Conservation (phyloP, 1,284 basidiomycete genomes). For the Marasmius sp. region DNA sequence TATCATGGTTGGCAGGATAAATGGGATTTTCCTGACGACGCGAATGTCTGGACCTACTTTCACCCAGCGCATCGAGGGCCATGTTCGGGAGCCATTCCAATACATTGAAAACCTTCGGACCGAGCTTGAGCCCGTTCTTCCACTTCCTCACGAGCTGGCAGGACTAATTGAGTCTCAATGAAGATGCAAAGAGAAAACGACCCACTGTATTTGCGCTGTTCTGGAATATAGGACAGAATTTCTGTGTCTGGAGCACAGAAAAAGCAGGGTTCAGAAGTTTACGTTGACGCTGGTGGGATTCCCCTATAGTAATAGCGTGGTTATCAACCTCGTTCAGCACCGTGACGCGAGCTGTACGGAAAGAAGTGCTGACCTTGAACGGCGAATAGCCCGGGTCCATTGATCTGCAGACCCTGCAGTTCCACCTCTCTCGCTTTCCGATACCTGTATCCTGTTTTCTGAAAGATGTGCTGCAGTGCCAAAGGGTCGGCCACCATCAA, state of each 20-base stretch:
- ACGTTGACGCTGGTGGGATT: constrained; percentile 16
- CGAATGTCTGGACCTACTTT: constrained; percentile 1
- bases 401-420: neutral
- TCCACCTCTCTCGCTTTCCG: neutral
- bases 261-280: constrained; percentile 21
- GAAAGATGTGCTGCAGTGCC: constrained; percentile 8
- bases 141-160: constrained; percentile 7
- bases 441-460: constrained; percentile 1
- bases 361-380: neutral
- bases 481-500: constrained; percentile 9
- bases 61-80: constrained; percentile 13
- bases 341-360: too few relatives aligned
- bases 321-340: neutral
- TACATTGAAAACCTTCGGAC: neutral
- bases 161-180: too few relatives aligned
- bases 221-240: constrained; percentile 13
- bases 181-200: neutral
- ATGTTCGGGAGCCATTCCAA: constrained; percentile 5
- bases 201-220: constrained; percentile 8
- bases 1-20: neutral
- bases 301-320: constrained; percentile 2
- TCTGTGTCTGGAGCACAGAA: constrained; percentile 13
- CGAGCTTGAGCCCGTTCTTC: neutral
- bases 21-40: neutral
- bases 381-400: neutral